phyloP scores from a whole-genome alignment of 192 early-diverging fungal species.

The Umbelopsis isabellina region DNA sequence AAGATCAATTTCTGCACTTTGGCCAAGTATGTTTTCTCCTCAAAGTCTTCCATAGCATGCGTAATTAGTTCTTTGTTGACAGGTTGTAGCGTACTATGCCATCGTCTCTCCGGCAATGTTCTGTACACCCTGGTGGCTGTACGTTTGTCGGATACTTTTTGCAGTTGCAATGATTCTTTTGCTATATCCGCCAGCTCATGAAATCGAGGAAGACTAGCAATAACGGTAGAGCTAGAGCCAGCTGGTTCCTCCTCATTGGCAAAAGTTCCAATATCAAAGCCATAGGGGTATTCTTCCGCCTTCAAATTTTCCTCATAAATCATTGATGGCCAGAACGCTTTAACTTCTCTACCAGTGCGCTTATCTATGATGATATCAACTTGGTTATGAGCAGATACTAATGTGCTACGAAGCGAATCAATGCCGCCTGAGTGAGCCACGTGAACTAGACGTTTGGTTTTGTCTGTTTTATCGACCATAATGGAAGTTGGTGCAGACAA shows the following conservation, averaged over 20 bases:
- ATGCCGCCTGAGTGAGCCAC: slow-evolving; percentile 4
- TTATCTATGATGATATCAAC: background rate
- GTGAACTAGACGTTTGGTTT: background rate
- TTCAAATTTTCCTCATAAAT: slow-evolving; percentile 3
- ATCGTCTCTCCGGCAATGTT: background rate
- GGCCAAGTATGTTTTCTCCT: background rate
- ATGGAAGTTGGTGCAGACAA: slow-evolving; percentile 6
- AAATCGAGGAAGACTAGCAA: background rate
- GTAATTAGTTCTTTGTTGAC: background rate
- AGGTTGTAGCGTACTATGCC: background rate
- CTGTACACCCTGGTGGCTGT: background rate
- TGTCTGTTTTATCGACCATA: background rate
- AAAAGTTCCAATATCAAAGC: slow-evolving; percentile 27
- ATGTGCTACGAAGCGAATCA: background rate
- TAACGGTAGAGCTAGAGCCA: background rate
- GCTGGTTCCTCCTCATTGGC: slow-evolving; percentile 21
- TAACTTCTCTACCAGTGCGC: background rate
- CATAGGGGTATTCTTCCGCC: background rate
- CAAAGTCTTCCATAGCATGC: background rate
- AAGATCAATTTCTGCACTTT: background rate
- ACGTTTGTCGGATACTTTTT: slow-evolving; percentile 2
- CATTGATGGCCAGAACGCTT: slow-evolving; percentile 22
- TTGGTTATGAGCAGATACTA: slow-evolving; percentile 14
- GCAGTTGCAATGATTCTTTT: background rate
- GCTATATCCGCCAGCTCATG: background rate